These are phyloP conservation scores for Acidiella bohemica DNA, from an alignment of 495 filamentous ascomycete genomes.

Conservation along the genomic window DNA sequence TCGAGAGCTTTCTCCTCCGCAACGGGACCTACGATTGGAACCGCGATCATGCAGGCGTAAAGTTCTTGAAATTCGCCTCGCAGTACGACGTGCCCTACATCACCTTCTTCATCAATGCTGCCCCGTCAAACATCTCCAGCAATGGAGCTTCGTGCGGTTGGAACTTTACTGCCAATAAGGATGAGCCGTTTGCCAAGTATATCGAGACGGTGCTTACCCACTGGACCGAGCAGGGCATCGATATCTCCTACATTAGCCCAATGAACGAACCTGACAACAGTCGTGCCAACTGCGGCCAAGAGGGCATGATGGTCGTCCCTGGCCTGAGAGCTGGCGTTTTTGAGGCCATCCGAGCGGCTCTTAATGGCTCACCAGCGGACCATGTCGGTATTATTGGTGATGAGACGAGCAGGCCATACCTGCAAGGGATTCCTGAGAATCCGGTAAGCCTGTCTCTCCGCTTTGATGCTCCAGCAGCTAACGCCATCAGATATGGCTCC, in stretches of 20 bases:
- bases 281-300: constrained; percentile 12
- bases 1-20: constrained; percentile 12
- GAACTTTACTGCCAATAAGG: constrained; percentile 13
- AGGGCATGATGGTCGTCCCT: constrained; percentile 13
- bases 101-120: constrained; percentile 17
- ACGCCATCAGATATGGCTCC: constrained; percentile 4
- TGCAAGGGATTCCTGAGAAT: constrained; percentile 8
- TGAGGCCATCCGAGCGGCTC: constrained; percentile 1
- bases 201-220: constrained; percentile 12
- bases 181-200: constrained; percentile 5
- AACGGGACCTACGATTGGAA: constrained; percentile 17
- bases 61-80: constrained; percentile 11
- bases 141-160: constrained; percentile 14
- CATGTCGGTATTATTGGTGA: constrained; percentile 12
- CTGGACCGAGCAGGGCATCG: constrained; percentile 8
- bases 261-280: constrained; percentile 17
- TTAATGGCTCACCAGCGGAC: constrained; percentile 1
- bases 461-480: not conserved
- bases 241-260: constrained; percentile 13
- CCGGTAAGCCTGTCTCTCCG: constrained; percentile 1
- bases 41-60: constrained; percentile 14
- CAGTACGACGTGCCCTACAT: constrained; percentile 11
- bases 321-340: constrained; percentile 2
- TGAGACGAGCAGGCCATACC: constrained; percentile 9
- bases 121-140: constrained; percentile 11